A percentile compares a stretch with the other conserved stretches of the same genome.
These are phyloP conservation scores for Aureobasidium lini DNA, from an alignment of 2,329 filamentous ascomycete genomes.

Conservation along the genomic window DNA sequence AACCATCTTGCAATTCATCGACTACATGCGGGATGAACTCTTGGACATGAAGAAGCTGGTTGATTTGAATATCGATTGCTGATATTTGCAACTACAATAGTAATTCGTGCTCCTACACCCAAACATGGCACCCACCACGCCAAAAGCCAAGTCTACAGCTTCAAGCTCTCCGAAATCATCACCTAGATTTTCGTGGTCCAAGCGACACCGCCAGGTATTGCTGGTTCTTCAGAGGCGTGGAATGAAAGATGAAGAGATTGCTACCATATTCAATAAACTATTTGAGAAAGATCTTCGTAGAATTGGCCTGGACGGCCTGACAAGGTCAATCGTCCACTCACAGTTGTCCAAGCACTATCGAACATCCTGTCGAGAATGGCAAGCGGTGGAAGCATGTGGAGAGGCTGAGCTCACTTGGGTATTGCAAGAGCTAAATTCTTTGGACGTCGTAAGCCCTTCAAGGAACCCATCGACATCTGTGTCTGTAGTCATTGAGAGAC, in stretches of 20 bases:
- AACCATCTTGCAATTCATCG: too few relatives aligned
- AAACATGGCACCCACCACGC: too few relatives aligned
- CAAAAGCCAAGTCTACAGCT: too few relatives aligned
- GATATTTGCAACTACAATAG: too few relatives aligned
- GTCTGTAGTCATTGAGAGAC: background rate
- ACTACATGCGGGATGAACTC: too few relatives aligned
- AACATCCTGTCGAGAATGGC: background rate
- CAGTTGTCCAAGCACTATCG: background rate
- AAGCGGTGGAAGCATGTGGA: background rate
- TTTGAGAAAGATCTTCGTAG: background rate
- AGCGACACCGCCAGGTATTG: background rate
- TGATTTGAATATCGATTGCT: too few relatives aligned
- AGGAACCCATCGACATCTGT: background rate
- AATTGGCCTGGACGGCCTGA: background rate
- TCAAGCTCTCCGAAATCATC: background rate
- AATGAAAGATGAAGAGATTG: background rate
- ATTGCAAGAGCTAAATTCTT: background rate
- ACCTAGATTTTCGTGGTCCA: background rate
- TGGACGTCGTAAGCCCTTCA: background rate
- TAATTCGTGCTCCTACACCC: too few relatives aligned
- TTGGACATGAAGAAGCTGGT: too few relatives aligned
- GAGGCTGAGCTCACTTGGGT: background rate
- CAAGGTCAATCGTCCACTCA: background rate
- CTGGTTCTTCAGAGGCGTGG: background rate
- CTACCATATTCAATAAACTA: background rate